These are phyloP conservation scores for Pseudocercospora macadamiae DNA, from an alignment of 2,329 filamentous ascomycete species.

Conservation along the genomic window DNA sequence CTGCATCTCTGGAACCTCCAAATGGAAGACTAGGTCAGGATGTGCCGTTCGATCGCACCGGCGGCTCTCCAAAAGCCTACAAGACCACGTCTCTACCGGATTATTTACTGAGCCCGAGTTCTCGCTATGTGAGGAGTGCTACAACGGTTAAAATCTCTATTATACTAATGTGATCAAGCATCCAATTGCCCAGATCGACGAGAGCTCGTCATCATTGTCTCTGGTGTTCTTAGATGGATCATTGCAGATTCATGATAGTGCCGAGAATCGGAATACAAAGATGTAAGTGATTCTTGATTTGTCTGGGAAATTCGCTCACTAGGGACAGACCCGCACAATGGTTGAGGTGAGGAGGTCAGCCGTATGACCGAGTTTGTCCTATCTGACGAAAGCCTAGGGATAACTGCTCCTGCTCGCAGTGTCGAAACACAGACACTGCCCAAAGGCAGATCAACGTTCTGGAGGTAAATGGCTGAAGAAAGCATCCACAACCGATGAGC, in stretches of 20 bases:
- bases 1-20: not conserved
- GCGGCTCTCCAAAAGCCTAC: conserved; percentile 18
- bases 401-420: conserved; percentile 33
- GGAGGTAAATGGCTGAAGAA: conserved; percentile 19
- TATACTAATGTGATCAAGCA: conserved; percentile 17
- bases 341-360: conserved; percentile 20
- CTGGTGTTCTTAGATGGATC: conserved; percentile 22
- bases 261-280: conserved; percentile 19
- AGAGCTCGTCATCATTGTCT: conserved; percentile 10
- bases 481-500: not conserved
- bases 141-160: not conserved
- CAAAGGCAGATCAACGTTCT: conserved; percentile 39
- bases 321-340: conserved; percentile 24
- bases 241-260: conserved; percentile 22
- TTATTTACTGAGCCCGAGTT: conserved; percentile 14
- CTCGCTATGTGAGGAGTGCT: conserved; percentile 17
- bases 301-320: not conserved
- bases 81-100: conserved; percentile 23
- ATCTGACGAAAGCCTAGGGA: conserved; percentile 26
- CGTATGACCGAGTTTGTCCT: not conserved
- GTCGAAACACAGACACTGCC: conserved; percentile 35
- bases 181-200: conserved; percentile 23
- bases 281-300: conserved; percentile 17
- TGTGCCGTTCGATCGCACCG: conserved; percentile 21
- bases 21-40: conserved; percentile 19